Base-by-base conservation (phyloP, 352 stramenopile species). In the Blastocystis sp. region DNA sequence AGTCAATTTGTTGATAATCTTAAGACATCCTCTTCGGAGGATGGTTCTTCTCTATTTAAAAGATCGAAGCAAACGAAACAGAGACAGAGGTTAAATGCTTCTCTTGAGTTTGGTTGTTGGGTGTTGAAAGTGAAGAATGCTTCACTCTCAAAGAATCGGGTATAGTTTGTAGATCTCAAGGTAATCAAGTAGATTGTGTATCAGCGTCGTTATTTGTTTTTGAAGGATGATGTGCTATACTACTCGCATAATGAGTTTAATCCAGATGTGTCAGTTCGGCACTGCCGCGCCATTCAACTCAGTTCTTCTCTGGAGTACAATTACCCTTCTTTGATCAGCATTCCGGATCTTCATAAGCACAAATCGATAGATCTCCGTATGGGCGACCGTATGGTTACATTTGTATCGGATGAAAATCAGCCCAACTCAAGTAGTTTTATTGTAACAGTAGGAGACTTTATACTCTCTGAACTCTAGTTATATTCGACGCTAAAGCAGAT, bases 141-240 rank as follows among this genome's bases (percentile, higher is more conserved):
- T 15, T 64, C 43, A 11, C 37, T 68, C 2, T 18, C 47, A 43
- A 84, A 84, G 26, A 66, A 47, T 20, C 43, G 54, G 20, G 73
- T 84, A 43, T 15, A 7, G 20, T 6, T 64, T 66, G 8, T 39
- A 9, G 5, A n/a, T 53, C 50, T 64, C 8, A 15, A 26, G 13
- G 29, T 54, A 54, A 53, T 1, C 20, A 43, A 18, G 20, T 84
- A 84, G 73, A 4, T 84, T 13, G 43, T 53, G 2, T 84, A 69
- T 68, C 73, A 84, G 23, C 50, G 68, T 18, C 73, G 73, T 45
- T 84, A 84, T 66, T 37, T 84, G 7, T 84, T 69, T 84, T 53
- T 84, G 4, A 84, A 84, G 47, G 73, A 84, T 61, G 29, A 66
- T 23, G 29, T 66, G 7, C 34, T 84, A 15, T 84, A 66, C 29